phyloP scores from a whole-genome alignment of 768 basidiomycete genomes.

The Chalciporus piperatus region DNA sequence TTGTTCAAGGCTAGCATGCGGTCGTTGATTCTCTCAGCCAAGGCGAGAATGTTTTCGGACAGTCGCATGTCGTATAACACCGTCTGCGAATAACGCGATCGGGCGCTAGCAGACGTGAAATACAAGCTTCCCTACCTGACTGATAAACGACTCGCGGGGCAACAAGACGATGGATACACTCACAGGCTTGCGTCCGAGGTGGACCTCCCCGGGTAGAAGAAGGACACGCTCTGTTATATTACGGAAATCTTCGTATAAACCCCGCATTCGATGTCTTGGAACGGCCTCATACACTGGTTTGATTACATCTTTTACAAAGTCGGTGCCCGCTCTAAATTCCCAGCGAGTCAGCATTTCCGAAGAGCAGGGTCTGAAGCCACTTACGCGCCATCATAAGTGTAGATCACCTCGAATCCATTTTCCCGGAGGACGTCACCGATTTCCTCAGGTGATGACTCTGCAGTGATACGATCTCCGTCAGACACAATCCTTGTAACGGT shows the following conservation, averaged over 20 bases:
- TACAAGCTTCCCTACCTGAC: constrained; percentile 29
- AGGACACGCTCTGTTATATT: constrained; percentile 35
- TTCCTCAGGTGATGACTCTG: constrained; percentile 23
- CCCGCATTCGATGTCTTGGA: constrained; percentile 33
- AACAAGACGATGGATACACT: neutral
- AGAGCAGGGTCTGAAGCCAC: constrained; percentile 12
- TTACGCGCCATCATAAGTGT: constrained; percentile 41
- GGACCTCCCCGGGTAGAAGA: constrained; percentile 39
- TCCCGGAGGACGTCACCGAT: constrained; percentile 33
- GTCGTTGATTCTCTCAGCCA: constrained; percentile 29
- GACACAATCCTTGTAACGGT: constrained; percentile 19
- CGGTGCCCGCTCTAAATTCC: constrained; percentile 33
- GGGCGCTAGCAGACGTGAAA: constrained; percentile 32
- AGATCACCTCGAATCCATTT: constrained; percentile 41
- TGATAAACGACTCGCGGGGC: neutral
- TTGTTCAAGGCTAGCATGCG: constrained; percentile 30
- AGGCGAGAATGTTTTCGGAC: constrained; percentile 20
- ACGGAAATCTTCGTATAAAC: constrained; percentile 39
- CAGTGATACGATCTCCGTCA: constrained; percentile 19
- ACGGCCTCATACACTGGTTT: constrained; percentile 34
- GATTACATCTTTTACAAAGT: constrained; percentile 38
- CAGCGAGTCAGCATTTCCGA: neutral
- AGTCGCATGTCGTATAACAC: constrained; percentile 32
- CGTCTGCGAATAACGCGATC: constrained; percentile 25
- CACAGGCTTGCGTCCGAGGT: constrained; percentile 39